Percentiles rank a stretch among this genome's conserved stretches.
phyloP scores from a whole-genome alignment of 2,329 filamentous ascomycete genomes.

The Ilyonectria sp. region DNA sequence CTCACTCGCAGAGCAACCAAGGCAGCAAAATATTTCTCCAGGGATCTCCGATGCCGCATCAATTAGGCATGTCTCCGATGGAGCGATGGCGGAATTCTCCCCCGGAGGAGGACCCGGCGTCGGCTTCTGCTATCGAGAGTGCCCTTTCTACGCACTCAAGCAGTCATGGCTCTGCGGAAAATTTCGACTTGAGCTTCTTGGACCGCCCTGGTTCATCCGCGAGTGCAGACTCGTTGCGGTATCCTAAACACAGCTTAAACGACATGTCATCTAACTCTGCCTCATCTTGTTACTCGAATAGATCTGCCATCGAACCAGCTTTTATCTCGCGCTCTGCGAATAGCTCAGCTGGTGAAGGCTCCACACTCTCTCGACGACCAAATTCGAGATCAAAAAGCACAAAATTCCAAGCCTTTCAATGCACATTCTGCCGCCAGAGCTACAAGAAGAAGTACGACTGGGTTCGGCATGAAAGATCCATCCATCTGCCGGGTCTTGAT shows the following conservation, averaged over 20 bases:
- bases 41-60: conserved; percentile 61
- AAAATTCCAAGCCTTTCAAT: conserved; percentile 51
- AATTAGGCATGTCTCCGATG: conserved; percentile 60
- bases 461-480: conserved; percentile 65
- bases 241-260: conserved; percentile 34
- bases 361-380: conserved; percentile 31
- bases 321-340: conserved; percentile 41
- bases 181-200: conserved; percentile 34
- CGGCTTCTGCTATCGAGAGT: conserved; percentile 56
- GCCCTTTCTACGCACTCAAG: conserved; percentile 46
- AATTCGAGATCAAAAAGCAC: conserved; percentile 30
- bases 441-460: conserved; percentile 60
- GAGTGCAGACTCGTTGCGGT: conserved; percentile 50
- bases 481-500: conserved; percentile 61
- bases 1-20: conserved; percentile 47
- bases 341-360: conserved; percentile 40
- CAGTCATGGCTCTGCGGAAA: conserved; percentile 36
- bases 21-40: conserved; percentile 49
- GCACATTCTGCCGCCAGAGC: conserved; percentile 56
- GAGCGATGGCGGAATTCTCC: conserved; percentile 61
- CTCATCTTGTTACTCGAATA: conserved; percentile 46
- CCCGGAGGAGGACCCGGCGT: conserved; percentile 61
- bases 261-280: conserved; percentile 48
- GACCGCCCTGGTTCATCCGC: conserved; percentile 51
- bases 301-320: conserved; percentile 30